A percentile compares a stretch with the other conserved stretches of the same genome.
Evolutionary conservation across 2,329 filamentous ascomycete species (phyloP).

Genomic region (Sporothrix pallida): DNA sequence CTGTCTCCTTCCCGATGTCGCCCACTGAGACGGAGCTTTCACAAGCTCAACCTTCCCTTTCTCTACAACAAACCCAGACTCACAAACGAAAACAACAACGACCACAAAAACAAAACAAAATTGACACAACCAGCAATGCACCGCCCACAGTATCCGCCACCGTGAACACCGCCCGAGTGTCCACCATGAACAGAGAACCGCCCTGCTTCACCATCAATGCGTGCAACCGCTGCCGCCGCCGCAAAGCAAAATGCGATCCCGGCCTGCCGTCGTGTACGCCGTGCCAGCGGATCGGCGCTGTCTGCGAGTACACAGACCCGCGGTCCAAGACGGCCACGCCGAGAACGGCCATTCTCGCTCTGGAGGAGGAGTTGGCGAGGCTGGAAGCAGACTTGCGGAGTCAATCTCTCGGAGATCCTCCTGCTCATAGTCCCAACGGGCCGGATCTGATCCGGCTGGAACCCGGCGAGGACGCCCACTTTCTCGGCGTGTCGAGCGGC

Average conservation of each 20-base stretch:
- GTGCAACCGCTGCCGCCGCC: conserved; percentile 31
- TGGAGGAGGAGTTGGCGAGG: conserved; percentile 30
- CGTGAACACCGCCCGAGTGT: neutral
- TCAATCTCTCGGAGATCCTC: neutral
- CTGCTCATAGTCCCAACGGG: neutral
- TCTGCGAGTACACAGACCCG: conserved; percentile 39
- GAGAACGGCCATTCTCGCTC: conserved; percentile 32
- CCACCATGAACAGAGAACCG: neutral
- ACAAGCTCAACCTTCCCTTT: neutral
- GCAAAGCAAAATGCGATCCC: conserved; percentile 32
- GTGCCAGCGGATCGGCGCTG: conserved; percentile 36
- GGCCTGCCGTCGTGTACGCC: conserved; percentile 34
- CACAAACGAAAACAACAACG: neutral
- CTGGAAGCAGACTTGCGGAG: conserved; percentile 33
- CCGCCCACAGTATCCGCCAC: neutral
- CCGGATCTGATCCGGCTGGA: conserved; percentile 34
- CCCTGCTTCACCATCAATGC: conserved; percentile 32
- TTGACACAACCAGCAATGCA: neutral
- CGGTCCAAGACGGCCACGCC: conserved; percentile 34
- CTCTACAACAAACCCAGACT: neutral
- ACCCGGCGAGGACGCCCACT: conserved; percentile 35
- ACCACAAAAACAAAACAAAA: neutral
- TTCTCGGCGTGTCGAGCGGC: conserved; percentile 35
- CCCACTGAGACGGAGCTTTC: neutral
- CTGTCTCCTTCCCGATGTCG: neutral